Conservation (phyloP, 352 stramenopile species). For the Globisporangium radiosum region DNA sequence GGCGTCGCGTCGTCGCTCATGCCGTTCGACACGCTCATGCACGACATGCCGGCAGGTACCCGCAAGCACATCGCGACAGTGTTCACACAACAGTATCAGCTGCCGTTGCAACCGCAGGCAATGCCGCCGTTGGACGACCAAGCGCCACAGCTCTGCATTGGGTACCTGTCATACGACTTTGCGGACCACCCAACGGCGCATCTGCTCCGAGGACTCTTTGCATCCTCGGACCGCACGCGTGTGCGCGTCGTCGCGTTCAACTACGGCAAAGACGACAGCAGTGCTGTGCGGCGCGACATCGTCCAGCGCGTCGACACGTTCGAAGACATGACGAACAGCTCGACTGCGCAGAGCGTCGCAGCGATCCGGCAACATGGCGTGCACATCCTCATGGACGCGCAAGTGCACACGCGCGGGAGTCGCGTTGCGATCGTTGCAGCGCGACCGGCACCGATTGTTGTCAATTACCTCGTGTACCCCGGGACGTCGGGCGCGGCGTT, state of each 20-base stretch:
- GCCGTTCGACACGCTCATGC: slow-evolving; percentile 72
- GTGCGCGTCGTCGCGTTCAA: slow-evolving; percentile 33
- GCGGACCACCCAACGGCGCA: slow-evolving; percentile 74
- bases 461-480: slow-evolving; percentile 83
- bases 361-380: slow-evolving; percentile 26
- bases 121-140: background rate
- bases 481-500: slow-evolving; percentile 68
- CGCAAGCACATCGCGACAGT: slow-evolving; percentile 36
- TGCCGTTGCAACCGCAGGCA: background rate
- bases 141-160: slow-evolving; percentile 35
- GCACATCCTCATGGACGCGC: slow-evolving; percentile 76
- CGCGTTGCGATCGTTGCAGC: slow-evolving; percentile 44
- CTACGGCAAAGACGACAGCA: slow-evolving; percentile 68
- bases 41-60: slow-evolving; percentile 21
- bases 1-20: slow-evolving; percentile 25
- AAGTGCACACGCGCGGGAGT: slow-evolving; percentile 61
- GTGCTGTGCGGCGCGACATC: slow-evolving; percentile 25
- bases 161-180: slow-evolving; percentile 82
- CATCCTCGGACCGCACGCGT: slow-evolving; percentile 19
- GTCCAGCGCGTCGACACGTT: slow-evolving; percentile 41
- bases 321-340: slow-evolving; percentile 33
- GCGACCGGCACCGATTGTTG: slow-evolving; percentile 51
- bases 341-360: slow-evolving; percentile 30
- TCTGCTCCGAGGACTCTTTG: slow-evolving; percentile 71
- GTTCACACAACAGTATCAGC: slow-evolving; percentile 21